These are phyloP conservation scores for Stephania japonica DNA, from an alignment of 164 flowering plant species.

Conservation along the genomic window DNA sequence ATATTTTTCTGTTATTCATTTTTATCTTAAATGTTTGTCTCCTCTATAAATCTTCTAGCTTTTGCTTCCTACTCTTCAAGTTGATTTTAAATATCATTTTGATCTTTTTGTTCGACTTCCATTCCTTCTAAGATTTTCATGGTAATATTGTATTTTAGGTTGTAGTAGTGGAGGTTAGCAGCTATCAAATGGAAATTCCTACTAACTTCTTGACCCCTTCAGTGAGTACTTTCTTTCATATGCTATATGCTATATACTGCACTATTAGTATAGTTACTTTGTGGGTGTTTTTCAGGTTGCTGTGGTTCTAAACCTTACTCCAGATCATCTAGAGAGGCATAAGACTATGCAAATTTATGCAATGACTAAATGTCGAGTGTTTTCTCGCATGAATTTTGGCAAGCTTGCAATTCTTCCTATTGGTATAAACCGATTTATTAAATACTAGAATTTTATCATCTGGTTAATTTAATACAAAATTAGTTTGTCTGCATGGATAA, in stretches of 20 bases:
- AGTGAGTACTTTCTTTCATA: slow-evolving; percentile 21
- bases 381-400: slow-evolving; percentile 31
- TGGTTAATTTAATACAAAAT: too few species aligned
- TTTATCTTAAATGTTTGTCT: too few species aligned
- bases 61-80: too few species aligned
- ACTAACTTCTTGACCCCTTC: slow-evolving; percentile 33
- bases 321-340: slow-evolving; percentile 47
- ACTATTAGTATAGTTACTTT: slow-evolving; percentile 2
- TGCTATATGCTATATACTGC: not conserved
- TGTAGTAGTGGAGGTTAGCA: slow-evolving; percentile 52
- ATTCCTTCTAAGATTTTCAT: not conserved
- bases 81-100: too few species aligned
- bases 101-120: too few species aligned
- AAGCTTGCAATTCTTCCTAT: slow-evolving; percentile 36
- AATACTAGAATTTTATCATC: not conserved
- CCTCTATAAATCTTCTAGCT: too few species aligned
- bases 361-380: slow-evolving; percentile 28
- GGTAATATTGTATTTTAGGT: slow-evolving; percentile 23
- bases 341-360: slow-evolving; percentile 42
- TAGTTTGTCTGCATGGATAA: too few species aligned
- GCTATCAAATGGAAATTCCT: slow-evolving; percentile 44
- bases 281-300: slow-evolving; percentile 26
- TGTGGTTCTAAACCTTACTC: slow-evolving; percentile 39
- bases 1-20: too few species aligned
- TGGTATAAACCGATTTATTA: slow-evolving; percentile 15